These are phyloP conservation scores for Mrakia gelida DNA, from an alignment of 768 basidiomycete genomes.

Conservation along the genomic window DNA sequence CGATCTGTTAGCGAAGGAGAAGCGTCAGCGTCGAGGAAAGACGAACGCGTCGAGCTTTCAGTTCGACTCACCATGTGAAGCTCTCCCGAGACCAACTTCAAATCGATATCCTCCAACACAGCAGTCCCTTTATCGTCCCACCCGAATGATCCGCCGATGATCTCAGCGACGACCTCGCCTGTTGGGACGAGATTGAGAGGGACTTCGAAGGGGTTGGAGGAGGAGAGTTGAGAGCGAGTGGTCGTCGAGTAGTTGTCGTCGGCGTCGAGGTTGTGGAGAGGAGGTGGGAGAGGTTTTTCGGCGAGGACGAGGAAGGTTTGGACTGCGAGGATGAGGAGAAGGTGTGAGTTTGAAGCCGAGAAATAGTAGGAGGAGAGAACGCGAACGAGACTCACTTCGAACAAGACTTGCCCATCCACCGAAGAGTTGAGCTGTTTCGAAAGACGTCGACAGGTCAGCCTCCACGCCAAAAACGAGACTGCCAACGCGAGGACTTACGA, in stretches of 20 bases:
- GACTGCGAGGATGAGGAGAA: neutral
- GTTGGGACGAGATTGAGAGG: neutral
- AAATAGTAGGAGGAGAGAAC: neutral
- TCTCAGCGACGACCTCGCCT: neutral
- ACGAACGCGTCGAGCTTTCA: neutral
- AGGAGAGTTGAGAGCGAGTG: neutral
- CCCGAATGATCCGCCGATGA: neutral
- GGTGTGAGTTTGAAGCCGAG: neutral
- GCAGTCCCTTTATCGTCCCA: constrained; percentile 4
- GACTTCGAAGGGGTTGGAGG: neutral
- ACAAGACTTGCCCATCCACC: constrained; percentile 4
- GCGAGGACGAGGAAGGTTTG: constrained; percentile 1
- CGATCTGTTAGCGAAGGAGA: neutral
- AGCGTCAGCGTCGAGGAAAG: no score
- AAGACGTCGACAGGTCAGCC: no score
- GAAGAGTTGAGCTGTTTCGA: neutral
- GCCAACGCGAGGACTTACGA: no score
- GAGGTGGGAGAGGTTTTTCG: neutral
- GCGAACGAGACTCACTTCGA: neutral
- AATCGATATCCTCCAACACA: neutral
- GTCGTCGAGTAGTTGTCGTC: neutral
- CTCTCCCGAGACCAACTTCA: neutral
- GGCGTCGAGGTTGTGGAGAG: neutral
- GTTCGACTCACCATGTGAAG: constrained; percentile 17
- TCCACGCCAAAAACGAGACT: no score